phyloP scores from a whole-genome alignment of 2,329 filamentous ascomycete species.

The Pseudocercospora cruenta region DNA sequence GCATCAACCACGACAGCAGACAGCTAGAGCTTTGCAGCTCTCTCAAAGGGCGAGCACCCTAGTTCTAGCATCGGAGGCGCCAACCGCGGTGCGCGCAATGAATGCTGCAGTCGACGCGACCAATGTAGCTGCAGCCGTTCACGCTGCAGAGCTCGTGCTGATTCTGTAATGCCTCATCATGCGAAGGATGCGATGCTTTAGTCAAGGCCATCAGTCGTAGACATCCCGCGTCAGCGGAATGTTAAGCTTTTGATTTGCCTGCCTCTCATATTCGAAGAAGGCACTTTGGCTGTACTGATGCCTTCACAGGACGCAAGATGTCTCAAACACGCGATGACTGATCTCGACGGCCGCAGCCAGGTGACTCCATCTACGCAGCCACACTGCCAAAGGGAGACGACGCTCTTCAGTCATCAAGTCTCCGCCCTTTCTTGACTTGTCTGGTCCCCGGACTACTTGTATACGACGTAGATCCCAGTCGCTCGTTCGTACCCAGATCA shows the following conservation, averaged over 20 bases:
- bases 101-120: background rate
- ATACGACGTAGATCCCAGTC: background rate
- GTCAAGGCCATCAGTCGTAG: background rate
- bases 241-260: slow-evolving; percentile 10
- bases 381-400: slow-evolving; percentile 4
- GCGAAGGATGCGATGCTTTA: background rate
- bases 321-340: slow-evolving; percentile 15
- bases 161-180: background rate
- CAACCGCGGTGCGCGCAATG: background rate
- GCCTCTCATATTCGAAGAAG: background rate
- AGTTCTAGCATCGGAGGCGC: background rate
- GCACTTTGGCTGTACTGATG: background rate
- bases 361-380: slow-evolving; percentile 18
- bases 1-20: background rate
- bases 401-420: slow-evolving; percentile 3
- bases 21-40: background rate
- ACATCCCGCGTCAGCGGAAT: slow-evolving; percentile 7
- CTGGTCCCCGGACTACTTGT: slow-evolving; percentile 7
- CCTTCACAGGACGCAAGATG: background rate
- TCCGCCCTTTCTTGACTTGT: slow-evolving; percentile 1
- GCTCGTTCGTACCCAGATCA: background rate
- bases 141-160: background rate
- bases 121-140: slow-evolving; percentile 16
- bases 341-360: slow-evolving; percentile 3
- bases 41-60: background rate